Conservation (phyloP, 768 basidiomycete species). For the Phanerodontia chrysosporium region DNA sequence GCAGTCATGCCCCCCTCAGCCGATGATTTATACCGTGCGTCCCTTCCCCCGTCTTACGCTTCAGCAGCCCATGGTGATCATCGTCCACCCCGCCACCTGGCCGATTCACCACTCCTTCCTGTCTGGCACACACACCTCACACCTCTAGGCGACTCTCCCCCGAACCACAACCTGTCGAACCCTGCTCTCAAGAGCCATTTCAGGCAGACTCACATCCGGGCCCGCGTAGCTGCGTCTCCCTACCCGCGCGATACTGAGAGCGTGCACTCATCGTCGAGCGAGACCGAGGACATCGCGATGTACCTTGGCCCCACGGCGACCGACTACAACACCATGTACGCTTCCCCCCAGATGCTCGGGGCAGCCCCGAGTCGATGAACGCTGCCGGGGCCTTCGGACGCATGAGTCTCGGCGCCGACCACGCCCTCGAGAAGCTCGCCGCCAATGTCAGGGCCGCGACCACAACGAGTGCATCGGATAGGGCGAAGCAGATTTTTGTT, state of each 20-base stretch:
- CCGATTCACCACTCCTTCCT: slow-evolving; percentile 39
- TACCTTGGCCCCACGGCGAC: slow-evolving; percentile 52
- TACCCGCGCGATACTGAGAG: slow-evolving; percentile 85
- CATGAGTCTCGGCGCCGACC: slow-evolving; percentile 73
- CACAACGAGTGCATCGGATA: slow-evolving; percentile 85
- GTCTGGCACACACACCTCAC: slow-evolving; percentile 40
- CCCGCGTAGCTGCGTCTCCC: slow-evolving; percentile 72
- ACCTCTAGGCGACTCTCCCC: slow-evolving; percentile 55
- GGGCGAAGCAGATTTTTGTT: slow-evolving; percentile 90
- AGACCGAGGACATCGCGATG: slow-evolving; percentile 85
- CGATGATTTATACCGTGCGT: slow-evolving; percentile 71
- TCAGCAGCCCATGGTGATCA: slow-evolving; percentile 35
- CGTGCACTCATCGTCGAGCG: slow-evolving; percentile 83
- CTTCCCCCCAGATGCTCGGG: slow-evolving; percentile 31
- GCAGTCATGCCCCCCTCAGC: slow-evolving; percentile 43
- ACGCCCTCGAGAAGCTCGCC: slow-evolving; percentile 80
- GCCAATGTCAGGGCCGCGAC: slow-evolving; percentile 85
- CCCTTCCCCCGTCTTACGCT: slow-evolving; percentile 50
- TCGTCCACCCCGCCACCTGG: slow-evolving; percentile 31
- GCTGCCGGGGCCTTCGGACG: slow-evolving; percentile 72
- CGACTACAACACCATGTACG: slow-evolving; percentile 67
- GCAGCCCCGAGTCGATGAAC: slow-evolving; percentile 45
- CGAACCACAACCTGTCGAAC: slow-evolving; percentile 72
- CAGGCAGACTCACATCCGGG: slow-evolving; percentile 72
- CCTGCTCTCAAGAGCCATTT: slow-evolving; percentile 75